Conservation (phyloP, 495 filamentous ascomycete genomes). For the Durotheca rogersii region DNA sequence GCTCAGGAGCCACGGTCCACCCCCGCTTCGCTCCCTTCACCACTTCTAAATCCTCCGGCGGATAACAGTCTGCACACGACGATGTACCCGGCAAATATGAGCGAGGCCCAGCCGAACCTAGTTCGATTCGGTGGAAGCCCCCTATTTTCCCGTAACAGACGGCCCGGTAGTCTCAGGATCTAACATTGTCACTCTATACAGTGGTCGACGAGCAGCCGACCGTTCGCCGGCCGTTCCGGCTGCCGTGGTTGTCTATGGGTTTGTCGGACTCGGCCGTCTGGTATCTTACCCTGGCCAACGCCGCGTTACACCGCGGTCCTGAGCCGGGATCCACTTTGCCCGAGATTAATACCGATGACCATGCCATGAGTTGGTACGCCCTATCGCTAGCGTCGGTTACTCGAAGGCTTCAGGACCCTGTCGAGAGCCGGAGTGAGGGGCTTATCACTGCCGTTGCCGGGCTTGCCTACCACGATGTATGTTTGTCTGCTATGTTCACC, state of each 20-base stretch:
- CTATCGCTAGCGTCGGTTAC: slow-evolving; percentile 24
- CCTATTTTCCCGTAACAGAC: neutral
- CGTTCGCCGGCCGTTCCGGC: slow-evolving; percentile 27
- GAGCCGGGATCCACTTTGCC: slow-evolving; percentile 5
- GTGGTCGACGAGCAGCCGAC: slow-evolving; percentile 23
- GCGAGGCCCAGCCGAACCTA: slow-evolving; percentile 22
- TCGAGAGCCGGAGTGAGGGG: slow-evolving; percentile 15
- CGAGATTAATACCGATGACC: slow-evolving; percentile 12
- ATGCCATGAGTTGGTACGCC: slow-evolving; percentile 34
- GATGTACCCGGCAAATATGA: slow-evolving; percentile 23
- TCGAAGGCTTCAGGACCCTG: slow-evolving; percentile 26
- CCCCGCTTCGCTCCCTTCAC: slow-evolving; percentile 1
- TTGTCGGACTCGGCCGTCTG: slow-evolving; percentile 28
- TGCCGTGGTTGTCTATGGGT: slow-evolving; percentile 29
- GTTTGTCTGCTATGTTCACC: neutral
- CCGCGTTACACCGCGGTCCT: slow-evolving; percentile 8
- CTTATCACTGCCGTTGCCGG: slow-evolving; percentile 31
- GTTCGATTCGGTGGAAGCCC: slow-evolving; percentile 21
- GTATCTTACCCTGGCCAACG: slow-evolving; percentile 32
- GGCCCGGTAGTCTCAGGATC: neutral
- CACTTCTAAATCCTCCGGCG: slow-evolving; percentile 2
- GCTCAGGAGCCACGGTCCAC: neutral
- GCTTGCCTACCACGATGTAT: slow-evolving; percentile 33
- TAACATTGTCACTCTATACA: slow-evolving; percentile 10
- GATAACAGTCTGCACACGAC: slow-evolving; percentile 15